These are phyloP conservation scores for Protomyces macrosporus DNA, from an alignment of 1,139 yeast genomes.

Conservation along the genomic window DNA sequence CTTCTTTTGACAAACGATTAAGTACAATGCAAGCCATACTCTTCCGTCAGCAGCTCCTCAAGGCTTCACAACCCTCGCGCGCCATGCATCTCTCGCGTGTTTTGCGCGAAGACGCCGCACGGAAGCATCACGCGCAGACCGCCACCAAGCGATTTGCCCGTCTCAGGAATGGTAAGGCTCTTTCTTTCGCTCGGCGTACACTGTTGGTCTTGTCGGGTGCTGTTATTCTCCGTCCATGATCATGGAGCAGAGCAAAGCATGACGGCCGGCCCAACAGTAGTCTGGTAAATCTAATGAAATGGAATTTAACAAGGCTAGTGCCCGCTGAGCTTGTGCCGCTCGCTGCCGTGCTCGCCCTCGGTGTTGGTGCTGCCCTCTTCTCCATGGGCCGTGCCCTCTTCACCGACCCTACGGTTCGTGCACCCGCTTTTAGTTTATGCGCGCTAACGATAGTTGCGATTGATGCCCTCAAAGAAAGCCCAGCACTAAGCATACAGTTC, in stretches of 20 bases:
- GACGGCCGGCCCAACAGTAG: not conserved
- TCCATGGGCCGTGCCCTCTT: conserved; percentile 25
- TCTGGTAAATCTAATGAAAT: not conserved
- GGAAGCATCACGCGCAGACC: conserved; percentile 25
- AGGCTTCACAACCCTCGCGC: not conserved
- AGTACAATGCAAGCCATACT: not conserved
- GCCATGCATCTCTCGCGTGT: conserved; percentile 8
- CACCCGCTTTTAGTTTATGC: not conserved
- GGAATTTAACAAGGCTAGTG: not conserved
- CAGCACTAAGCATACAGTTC: not conserved
- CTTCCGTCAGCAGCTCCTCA: not conserved
- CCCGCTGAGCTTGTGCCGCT: conserved; percentile 21
- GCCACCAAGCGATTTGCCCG: conserved; percentile 24
- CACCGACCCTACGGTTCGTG: conserved; percentile 18
- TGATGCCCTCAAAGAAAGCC: conserved; percentile 22
- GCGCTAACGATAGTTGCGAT: conserved; percentile 4
- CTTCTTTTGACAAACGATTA: not conserved
- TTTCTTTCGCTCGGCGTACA: not conserved
- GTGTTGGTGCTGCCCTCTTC: conserved; percentile 25
- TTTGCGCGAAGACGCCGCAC: conserved; percentile 19
- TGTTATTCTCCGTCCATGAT: not conserved
- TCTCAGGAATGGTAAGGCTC: conserved; percentile 11
- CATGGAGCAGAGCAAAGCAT: not conserved
- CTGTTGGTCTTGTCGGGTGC: not conserved
- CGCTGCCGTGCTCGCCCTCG: conserved; percentile 25